These are phyloP conservation scores for Solanum aculeatissimum DNA, from an alignment of 305 asterid species.

Conservation along the genomic window DNA sequence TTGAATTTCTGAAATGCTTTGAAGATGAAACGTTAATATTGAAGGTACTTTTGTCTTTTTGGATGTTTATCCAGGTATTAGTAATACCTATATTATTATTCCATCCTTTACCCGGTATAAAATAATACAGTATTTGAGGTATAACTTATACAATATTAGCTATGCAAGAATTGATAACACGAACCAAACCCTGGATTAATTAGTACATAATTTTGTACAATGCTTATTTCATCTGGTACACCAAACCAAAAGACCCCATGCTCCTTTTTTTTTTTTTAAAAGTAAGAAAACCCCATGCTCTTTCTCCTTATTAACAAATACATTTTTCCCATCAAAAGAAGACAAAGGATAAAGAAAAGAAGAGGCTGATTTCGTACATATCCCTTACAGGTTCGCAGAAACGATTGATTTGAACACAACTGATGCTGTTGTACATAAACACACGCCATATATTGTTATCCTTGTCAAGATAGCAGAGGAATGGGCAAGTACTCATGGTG, in stretches of 20 bases:
- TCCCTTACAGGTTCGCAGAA: constrained; percentile 53
- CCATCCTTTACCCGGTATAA: background rate
- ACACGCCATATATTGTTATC: constrained; percentile 77
- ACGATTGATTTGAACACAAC: constrained; percentile 63
- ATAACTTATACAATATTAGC: background rate
- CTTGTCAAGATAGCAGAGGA: constrained; percentile 73
- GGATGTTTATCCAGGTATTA: background rate
- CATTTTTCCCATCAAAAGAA: background rate
- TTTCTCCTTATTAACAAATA: background rate
- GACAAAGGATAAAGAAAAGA: background rate
- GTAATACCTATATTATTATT: background rate
- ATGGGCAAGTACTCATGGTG: constrained; percentile 65
- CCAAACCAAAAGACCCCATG: background rate
- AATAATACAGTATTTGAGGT: background rate
- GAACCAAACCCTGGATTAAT: background rate
- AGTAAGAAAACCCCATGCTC: background rate
- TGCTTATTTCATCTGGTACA: background rate
- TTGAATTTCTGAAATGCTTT: background rate
- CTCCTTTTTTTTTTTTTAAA: background rate
- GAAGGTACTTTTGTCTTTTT: background rate
- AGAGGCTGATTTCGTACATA: constrained; percentile 6
- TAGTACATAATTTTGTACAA: background rate
- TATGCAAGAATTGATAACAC: background rate
- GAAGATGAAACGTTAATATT: background rate
- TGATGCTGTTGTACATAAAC: constrained; percentile 72